Base-by-base conservation (phyloP, 257 asterid species). In the Schizonepeta tenuifolia region DNA sequence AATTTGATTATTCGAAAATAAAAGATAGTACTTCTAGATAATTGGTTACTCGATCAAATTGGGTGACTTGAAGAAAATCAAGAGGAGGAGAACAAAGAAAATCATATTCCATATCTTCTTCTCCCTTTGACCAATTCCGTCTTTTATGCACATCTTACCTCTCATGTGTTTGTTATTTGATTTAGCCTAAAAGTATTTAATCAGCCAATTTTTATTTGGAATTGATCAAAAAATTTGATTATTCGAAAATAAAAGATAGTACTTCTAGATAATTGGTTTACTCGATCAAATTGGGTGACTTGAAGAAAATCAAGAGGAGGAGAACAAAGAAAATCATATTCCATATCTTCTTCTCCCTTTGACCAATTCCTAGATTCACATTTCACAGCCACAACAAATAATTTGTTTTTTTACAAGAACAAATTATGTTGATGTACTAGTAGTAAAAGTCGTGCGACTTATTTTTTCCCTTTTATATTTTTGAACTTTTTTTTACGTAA, bases 201-300 rank as follows among this genome's bases (percentile, higher is more conserved):
- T 46, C 2, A 20, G 10, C 17, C 11, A 50, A 0, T 24, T 24
- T 28, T 26, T 13, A 14, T 13, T 2, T 22, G 17, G 15, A 35
- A 12, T 26, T 64, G 5, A 9, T 35, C 5, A n/a, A n/a, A n/a
- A n/a, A n/a, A 3, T 18, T 9, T 41, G 0, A 14, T 26, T 65
- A 15, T 15, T 44, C 5, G 12, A 65, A 7, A 24, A 15, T 3
- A 26, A 26, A 14, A 44, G 43, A 36, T 24, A n/a, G n/a, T n/a
- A n/a, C n/a, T n/a, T n/a, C n/a, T 11, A 9, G n/a, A 2, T 5
- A 1, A 24, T 28, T 57, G 70, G 36, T n/a, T 47, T 70, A 70
- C 68, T 35, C 11, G 5, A 58, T 57, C 68, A 70, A 70, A 24
- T n/a, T 6, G 49, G 59, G 64, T 73, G 71, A 65, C 72, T 17